phyloP scores from a whole-genome alignment of 2,329 filamentous ascomycete species.

The Aschersonia sp. region DNA sequence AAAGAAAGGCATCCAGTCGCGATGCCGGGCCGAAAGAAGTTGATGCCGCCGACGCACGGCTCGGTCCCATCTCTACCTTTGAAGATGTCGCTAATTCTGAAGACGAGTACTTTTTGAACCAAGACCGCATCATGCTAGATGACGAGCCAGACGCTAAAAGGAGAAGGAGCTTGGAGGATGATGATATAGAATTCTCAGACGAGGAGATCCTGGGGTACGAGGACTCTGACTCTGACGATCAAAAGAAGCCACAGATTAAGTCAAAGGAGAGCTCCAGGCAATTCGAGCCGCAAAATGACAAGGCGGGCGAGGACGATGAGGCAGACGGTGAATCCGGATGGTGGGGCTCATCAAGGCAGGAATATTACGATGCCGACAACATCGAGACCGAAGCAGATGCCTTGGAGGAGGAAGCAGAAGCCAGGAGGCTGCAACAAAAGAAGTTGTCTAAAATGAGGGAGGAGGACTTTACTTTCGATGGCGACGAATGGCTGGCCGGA shows the following conservation, averaged over 20 bases:
- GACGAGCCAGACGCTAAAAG: constrained; percentile 70
- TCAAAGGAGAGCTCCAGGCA: not conserved
- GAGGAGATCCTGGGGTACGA: constrained; percentile 43
- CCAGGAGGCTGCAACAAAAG: constrained; percentile 77
- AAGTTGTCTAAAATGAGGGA: constrained; percentile 80
- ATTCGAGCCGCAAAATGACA: constrained; percentile 14
- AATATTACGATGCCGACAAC: constrained; percentile 83
- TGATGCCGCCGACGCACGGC: constrained; percentile 42
- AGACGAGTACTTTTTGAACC: constrained; percentile 80
- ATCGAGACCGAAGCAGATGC: constrained; percentile 54
- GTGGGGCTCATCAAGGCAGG: constrained; percentile 78
- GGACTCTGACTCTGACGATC: constrained; percentile 25
- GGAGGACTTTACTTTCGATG: constrained; percentile 86
- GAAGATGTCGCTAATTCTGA: constrained; percentile 87
- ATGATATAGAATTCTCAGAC: constrained; percentile 49
- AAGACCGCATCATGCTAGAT: constrained; percentile 75
- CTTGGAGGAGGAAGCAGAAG: constrained; percentile 83
- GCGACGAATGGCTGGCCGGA: constrained; percentile 64
- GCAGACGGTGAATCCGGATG: constrained; percentile 43
- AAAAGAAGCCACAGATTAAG: constrained; percentile 7
- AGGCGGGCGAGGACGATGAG: constrained; percentile 22
- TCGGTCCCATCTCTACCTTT: constrained; percentile 47
- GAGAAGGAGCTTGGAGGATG: constrained; percentile 50
- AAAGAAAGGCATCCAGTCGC: constrained; percentile 53
- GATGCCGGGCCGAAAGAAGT: constrained; percentile 34